phyloP scores from a whole-genome alignment of 371 early-diverging fungal species.

The Mucor indicus region DNA sequence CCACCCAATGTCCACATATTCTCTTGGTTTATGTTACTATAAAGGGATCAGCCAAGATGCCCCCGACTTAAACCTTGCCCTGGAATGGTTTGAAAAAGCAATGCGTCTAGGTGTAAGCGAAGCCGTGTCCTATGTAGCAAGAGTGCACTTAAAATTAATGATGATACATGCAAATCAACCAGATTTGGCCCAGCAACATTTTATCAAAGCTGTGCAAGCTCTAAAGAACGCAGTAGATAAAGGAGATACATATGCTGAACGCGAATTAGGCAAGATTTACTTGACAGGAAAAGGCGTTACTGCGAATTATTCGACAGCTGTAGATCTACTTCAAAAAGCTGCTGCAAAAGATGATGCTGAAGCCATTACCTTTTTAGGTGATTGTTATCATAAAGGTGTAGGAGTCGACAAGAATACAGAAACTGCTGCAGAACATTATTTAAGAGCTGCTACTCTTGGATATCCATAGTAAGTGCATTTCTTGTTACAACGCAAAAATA shows the following conservation, averaged over 20 bases:
- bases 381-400: conserved; percentile 51
- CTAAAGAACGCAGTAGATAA: conserved; percentile 42
- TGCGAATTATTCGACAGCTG: conserved; percentile 67
- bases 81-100: conserved; percentile 45
- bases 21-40: conserved; percentile 45
- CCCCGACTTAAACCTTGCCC: conserved; percentile 28
- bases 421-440: conserved; percentile 49
- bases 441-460: conserved; percentile 35
- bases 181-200: conserved; percentile 24
- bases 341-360: conserved; percentile 76
- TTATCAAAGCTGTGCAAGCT: conserved; percentile 40
- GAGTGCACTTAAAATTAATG: conserved; percentile 28
- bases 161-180: conserved; percentile 1
- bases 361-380: conserved; percentile 71
- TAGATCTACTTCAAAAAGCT: conserved; percentile 73
- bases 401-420: conserved; percentile 54
- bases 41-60: conserved; percentile 36
- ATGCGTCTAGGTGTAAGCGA: conserved; percentile 38
- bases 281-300: conserved; percentile 62
- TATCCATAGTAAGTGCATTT: conserved; percentile 32
- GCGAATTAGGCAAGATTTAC: conserved; percentile 86
- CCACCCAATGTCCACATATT: conserved; percentile 39
- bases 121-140: conserved; percentile 44
- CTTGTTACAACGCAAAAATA: no score
- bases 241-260: conserved; percentile 62